Evolutionary conservation across 2,329 filamentous ascomycete genomes (phyloP).

Genomic region (Aspergillus eucalypticola): DNA sequence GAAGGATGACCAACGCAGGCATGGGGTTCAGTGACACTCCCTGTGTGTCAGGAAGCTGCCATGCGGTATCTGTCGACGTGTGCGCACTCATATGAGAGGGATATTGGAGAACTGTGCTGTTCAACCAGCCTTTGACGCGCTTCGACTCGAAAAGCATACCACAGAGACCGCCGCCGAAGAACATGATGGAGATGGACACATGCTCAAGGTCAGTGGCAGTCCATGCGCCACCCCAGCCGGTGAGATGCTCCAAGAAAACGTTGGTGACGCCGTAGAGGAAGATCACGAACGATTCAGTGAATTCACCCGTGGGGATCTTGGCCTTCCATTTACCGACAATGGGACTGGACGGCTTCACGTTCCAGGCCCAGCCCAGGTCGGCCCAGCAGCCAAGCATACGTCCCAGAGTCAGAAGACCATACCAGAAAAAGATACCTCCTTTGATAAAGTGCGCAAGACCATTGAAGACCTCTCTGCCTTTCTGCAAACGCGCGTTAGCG

Average conservation of each 20-base stretch:
- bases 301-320: slow-evolving; percentile 73
- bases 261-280: slow-evolving; percentile 88
- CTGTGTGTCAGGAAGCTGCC: slow-evolving; percentile 66
- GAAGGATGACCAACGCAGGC: slow-evolving; percentile 79
- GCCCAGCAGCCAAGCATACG: slow-evolving; percentile 89
- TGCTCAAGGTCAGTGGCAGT: slow-evolving; percentile 83
- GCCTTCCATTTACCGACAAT: slow-evolving; percentile 64
- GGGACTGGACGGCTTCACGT: slow-evolving; percentile 66
- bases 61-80: slow-evolving; percentile 51
- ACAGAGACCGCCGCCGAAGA: slow-evolving; percentile 85
- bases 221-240: slow-evolving; percentile 70
- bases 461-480: slow-evolving; percentile 70
- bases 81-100: slow-evolving; percentile 35
- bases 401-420: slow-evolving; percentile 81
- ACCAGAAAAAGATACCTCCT: slow-evolving; percentile 92
- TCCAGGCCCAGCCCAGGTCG: slow-evolving; percentile 95
- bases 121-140: slow-evolving; percentile 60
- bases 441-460: slow-evolving; percentile 93
- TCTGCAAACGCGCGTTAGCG: slow-evolving; percentile 49
- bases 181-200: slow-evolving; percentile 86
- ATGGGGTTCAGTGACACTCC: slow-evolving; percentile 81
- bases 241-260: slow-evolving; percentile 88
- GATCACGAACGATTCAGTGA: slow-evolving; percentile 85
- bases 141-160: slow-evolving; percentile 84
- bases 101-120: slow-evolving; percentile 49